phyloP scores from a whole-genome alignment of 805 yeast genomes.

The Zygosaccharomyces pseudorouxii region DNA sequence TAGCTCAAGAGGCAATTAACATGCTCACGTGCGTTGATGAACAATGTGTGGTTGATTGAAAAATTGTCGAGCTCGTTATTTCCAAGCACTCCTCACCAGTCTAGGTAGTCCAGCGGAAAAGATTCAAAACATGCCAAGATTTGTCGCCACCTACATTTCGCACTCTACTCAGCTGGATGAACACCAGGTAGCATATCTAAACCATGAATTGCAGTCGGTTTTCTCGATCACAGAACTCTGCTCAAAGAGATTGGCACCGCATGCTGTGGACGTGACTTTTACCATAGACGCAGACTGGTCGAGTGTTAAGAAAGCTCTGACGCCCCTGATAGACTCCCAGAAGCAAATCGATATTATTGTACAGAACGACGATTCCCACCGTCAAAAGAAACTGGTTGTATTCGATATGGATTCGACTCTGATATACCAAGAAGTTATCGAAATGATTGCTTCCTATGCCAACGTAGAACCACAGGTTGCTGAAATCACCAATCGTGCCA shows the following conservation, averaged over 20 bases:
- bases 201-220: not conserved
- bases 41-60: not conserved
- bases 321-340: conserved; percentile 4
- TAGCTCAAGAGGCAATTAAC: too few relatives aligned
- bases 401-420: conserved; percentile 98
- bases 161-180: not conserved
- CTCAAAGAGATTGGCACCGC: not conserved
- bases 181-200: not conserved
- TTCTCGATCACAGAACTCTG: not conserved
- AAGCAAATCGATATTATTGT: conserved; percentile 24
- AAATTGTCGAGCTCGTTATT: not conserved
- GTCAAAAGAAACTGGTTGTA: conserved; percentile 54
- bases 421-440: conserved; percentile 95
- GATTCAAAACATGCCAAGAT: not conserved
- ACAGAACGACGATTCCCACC: conserved; percentile 21
- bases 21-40: not conserved
- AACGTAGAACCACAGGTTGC: conserved; percentile 82
- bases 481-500: conserved; percentile 84
- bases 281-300: not conserved
- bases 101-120: not conserved
- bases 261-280: not conserved
- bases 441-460: conserved; percentile 92
- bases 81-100: not conserved
- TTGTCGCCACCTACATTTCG: conserved; percentile 1
- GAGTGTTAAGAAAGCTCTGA: not conserved